These are phyloP conservation scores for Farysia itapuensis DNA, from an alignment of 1,284 basidiomycete genomes.

Conservation along the genomic window DNA sequence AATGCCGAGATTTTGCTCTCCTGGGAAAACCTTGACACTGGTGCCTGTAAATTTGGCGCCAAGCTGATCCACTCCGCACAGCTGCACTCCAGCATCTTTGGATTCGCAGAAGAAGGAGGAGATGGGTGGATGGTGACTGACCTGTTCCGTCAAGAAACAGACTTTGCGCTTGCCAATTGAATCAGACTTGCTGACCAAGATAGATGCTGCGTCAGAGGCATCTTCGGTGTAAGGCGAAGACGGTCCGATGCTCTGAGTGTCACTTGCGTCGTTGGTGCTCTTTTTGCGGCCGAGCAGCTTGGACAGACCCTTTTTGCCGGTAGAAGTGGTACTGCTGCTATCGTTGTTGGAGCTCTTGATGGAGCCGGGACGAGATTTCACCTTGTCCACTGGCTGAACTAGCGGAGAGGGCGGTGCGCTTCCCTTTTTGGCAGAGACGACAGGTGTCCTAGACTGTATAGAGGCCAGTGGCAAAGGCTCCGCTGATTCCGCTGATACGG, in stretches of 20 bases:
- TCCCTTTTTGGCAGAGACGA: slow-evolving; percentile 16
- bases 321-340: slow-evolving; percentile 5
- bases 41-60: slow-evolving; percentile 66
- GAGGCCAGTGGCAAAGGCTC: slow-evolving; percentile 21
- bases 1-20: slow-evolving; percentile 70
- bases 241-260: slow-evolving; percentile 4
- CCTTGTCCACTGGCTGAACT: slow-evolving; percentile 20
- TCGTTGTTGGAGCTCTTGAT: slow-evolving; percentile 18
- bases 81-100: slow-evolving; percentile 47
- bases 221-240: slow-evolving; percentile 7
- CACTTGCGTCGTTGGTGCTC: slow-evolving; percentile 10
- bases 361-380: slow-evolving; percentile 18
- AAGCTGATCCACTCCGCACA: slow-evolving; percentile 78
- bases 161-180: slow-evolving; percentile 12
- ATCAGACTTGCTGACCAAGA: slow-evolving; percentile 7
- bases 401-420: slow-evolving; percentile 25
- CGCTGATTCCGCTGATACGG: slow-evolving; percentile 11
- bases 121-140: slow-evolving; percentile 94
- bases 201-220: slow-evolving; percentile 12
- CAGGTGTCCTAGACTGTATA: slow-evolving; percentile 14
- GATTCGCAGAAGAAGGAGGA: slow-evolving; percentile 69
- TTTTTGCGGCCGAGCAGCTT: slow-evolving; percentile 39
- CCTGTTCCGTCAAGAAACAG: slow-evolving; percentile 60
- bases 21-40: slow-evolving; percentile 67
- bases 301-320: slow-evolving; percentile 31